phyloP scores from a whole-genome alignment of 768 basidiomycete species.

The Mycena latifolia region DNA sequence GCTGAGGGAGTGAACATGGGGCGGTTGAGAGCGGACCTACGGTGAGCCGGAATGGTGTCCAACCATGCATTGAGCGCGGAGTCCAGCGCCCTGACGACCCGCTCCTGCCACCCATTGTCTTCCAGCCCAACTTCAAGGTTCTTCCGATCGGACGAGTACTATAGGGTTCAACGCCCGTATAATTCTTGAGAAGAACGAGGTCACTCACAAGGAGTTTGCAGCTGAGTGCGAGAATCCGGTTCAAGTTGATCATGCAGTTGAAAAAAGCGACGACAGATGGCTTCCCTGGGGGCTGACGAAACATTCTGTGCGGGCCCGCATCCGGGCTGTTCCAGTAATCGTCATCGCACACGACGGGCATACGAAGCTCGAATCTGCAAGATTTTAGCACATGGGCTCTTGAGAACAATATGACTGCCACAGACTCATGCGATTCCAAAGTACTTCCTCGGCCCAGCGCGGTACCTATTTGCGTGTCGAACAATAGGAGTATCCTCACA shows the following conservation, averaged over 20 bases:
- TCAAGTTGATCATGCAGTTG: constrained; percentile 9
- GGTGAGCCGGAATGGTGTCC: background rate
- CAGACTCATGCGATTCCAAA: constrained; percentile 80
- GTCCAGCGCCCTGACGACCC: constrained; percentile 45
- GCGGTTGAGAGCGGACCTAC: constrained; percentile 4
- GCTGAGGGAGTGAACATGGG: background rate
- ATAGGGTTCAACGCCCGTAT: too few relatives aligned
- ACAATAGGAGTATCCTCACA: background rate
- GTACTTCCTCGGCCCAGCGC: constrained; percentile 77
- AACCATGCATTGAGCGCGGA: constrained; percentile 13
- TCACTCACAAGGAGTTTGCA: background rate
- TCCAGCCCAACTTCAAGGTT: constrained; percentile 45
- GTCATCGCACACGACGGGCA: constrained; percentile 11
- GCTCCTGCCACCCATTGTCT: constrained; percentile 63
- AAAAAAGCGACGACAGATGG: constrained; percentile 1
- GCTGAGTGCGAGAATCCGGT: constrained; percentile 1
- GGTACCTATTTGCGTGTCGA: constrained; percentile 59
- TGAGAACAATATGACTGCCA: background rate
- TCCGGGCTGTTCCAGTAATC: background rate
- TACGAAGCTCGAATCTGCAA: constrained; percentile 3
- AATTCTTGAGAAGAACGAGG: background rate
- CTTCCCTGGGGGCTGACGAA: background rate
- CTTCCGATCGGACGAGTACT: too few relatives aligned
- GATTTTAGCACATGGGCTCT: too few relatives aligned
- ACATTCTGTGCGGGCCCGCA: background rate